phyloP scores from a whole-genome alignment of 2,329 filamentous ascomycete genomes.

The Aspergillus awamori region DNA sequence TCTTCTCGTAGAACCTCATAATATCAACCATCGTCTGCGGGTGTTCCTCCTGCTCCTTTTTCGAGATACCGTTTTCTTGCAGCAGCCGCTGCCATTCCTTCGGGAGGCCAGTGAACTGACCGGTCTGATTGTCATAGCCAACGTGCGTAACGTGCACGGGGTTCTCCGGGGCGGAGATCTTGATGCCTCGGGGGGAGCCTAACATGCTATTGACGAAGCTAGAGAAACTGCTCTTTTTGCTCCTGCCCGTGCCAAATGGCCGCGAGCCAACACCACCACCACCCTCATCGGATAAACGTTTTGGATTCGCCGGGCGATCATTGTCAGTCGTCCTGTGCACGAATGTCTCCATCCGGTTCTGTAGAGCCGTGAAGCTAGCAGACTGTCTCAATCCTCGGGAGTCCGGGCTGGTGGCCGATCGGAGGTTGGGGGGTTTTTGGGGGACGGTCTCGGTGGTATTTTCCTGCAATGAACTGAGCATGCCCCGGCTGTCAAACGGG shows the following conservation, averaged over 20 bases:
- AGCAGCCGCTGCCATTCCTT: conserved; percentile 98
- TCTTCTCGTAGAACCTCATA: conserved; percentile 96
- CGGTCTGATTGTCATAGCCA: conserved; percentile 93
- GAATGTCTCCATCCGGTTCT: conserved; percentile 55
- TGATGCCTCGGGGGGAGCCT: conserved; percentile 82
- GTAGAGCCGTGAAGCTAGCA: conserved; percentile 62
- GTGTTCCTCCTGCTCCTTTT: conserved; percentile 93
- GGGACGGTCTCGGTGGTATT: conserved; percentile 39
- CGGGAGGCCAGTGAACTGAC: conserved; percentile 93
- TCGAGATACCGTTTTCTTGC: conserved; percentile 92
- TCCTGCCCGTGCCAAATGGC: conserved; percentile 60
- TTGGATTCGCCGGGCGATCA: conserved; percentile 59
- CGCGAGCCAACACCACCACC: conserved; percentile 57
- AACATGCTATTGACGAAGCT: conserved; percentile 83
- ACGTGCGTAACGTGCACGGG: conserved; percentile 98
- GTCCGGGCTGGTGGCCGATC: conserved; percentile 59
- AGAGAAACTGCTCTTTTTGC: conserved; percentile 85
- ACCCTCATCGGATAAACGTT: conserved; percentile 79
- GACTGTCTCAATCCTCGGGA: conserved; percentile 65
- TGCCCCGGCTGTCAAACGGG: conserved; percentile 49
- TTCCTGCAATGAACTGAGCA: conserved; percentile 49
- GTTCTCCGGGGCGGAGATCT: conserved; percentile 97
- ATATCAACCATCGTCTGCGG: conserved; percentile 96
- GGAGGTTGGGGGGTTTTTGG: conserved; percentile 49
- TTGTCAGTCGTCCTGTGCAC: conserved; percentile 46